These are phyloP conservation scores for Cyberlindnera nakhonratchasimensis DNA, from an alignment of 805 yeast genomes.

Conservation along the genomic window DNA sequence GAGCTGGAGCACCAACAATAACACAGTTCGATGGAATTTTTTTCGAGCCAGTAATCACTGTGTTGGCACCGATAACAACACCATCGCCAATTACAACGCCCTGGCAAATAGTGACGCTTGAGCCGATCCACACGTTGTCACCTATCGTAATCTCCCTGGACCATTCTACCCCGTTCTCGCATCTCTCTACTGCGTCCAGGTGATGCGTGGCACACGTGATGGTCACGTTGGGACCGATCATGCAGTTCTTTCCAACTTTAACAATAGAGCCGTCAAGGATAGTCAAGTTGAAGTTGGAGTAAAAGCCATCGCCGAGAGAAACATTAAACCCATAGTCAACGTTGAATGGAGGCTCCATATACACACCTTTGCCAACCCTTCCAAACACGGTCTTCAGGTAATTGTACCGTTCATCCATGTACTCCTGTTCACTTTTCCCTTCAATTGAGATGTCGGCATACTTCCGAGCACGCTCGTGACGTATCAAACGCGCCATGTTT, in stretches of 20 bases:
- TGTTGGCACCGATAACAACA: constrained; percentile 63
- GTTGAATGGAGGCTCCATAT: constrained; percentile 55
- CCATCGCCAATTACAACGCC: constrained; percentile 66
- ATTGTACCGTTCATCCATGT: constrained; percentile 35
- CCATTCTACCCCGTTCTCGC: constrained; percentile 39
- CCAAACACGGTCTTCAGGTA: constrained; percentile 46
- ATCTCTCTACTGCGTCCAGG: constrained; percentile 43
- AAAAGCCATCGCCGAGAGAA: constrained; percentile 53
- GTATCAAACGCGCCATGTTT: constrained; percentile 24
- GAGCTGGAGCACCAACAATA: constrained; percentile 64
- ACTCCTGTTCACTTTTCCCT: constrained; percentile 29
- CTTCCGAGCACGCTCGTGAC: constrained; percentile 29
- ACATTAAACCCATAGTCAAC: constrained; percentile 69
- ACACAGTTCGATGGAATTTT: constrained; percentile 53
- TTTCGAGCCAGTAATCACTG: constrained; percentile 48
- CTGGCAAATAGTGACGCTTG: constrained; percentile 51
- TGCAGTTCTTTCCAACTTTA: constrained; percentile 54
- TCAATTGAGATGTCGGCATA: constrained; percentile 28
- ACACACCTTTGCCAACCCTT: constrained; percentile 30
- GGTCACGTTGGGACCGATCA: constrained; percentile 61
- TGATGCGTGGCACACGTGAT: constrained; percentile 66
- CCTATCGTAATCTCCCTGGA: constrained; percentile 59
- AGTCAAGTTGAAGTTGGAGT: constrained; percentile 51
- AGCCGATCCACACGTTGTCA: constrained; percentile 66
- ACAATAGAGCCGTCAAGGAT: constrained; percentile 60